phyloP scores from a whole-genome alignment of 73 alveolate species.

The Diophrys sp. region DNA sequence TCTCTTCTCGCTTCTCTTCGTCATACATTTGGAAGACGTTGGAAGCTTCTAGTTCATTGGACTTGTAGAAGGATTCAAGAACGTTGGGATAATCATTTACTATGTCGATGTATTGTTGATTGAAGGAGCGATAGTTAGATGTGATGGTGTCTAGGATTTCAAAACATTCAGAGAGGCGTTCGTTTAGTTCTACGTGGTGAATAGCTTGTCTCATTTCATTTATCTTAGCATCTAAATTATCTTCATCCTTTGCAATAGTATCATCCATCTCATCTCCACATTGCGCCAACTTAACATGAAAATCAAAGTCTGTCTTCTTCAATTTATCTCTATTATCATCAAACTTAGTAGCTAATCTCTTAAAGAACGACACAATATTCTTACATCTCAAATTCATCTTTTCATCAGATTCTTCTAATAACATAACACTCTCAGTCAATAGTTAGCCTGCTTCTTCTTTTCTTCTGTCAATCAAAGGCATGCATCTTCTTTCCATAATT shows the following conservation, averaged over 20 bases:
- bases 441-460: conserved; percentile 53
- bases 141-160: conserved; percentile 60
- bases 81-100: conserved; percentile 53
- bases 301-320: conserved; percentile 45
- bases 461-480: conserved; percentile 47
- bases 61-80: conserved; percentile 40
- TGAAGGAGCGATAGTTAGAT: conserved; percentile 44
- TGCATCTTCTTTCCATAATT: conserved; percentile 34
- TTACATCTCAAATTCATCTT: conserved; percentile 57
- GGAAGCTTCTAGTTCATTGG: conserved; percentile 35
- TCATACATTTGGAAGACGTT: conserved; percentile 35
- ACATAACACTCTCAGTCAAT: conserved; percentile 40
- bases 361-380: conserved; percentile 42
- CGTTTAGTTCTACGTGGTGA: conserved; percentile 63
- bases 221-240: conserved; percentile 46
- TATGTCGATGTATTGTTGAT: conserved; percentile 33
- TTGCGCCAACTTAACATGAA: conserved; percentile 53
- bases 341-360: conserved; percentile 45
- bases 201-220: conserved; percentile 59
- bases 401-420: conserved; percentile 63
- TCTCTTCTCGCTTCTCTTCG: conserved; percentile 44
- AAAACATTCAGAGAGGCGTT: conserved; percentile 53
- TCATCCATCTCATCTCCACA: conserved; percentile 68
- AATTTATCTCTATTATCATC: conserved; percentile 53
- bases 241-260: conserved; percentile 40